Evolutionary conservation across 106 monocot genomes (phyloP).

Genomic region (Hemerocallis citrina): DNA sequence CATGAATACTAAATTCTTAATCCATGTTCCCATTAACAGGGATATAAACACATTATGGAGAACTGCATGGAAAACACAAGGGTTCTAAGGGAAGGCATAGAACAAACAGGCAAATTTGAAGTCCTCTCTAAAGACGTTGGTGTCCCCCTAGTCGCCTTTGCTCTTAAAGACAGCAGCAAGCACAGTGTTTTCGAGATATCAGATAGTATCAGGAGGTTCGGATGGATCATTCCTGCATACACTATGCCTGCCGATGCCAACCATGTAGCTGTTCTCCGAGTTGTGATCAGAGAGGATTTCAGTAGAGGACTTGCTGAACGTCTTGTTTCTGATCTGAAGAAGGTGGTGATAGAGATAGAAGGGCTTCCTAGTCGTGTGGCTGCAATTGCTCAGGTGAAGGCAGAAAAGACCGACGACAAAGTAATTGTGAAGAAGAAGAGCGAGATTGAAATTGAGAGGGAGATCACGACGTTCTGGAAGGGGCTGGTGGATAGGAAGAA

Average conservation of each 20-base stretch:
- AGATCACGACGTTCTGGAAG: slow-evolving; percentile 32
- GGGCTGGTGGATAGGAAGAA: slow-evolving; percentile 32
- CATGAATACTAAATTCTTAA: neutral
- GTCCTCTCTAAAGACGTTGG: slow-evolving; percentile 73
- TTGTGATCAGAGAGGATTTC: slow-evolving; percentile 88
- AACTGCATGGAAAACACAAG: slow-evolving; percentile 72
- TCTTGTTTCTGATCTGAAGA: slow-evolving; percentile 42
- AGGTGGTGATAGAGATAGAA: slow-evolving; percentile 50
- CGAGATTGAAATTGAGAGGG: slow-evolving; percentile 19
- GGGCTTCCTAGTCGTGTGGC: slow-evolving; percentile 5
- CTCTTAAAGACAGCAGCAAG: slow-evolving; percentile 51
- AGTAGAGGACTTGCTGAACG: slow-evolving; percentile 68
- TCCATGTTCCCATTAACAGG: slow-evolving; percentile 22
- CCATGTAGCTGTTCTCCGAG: slow-evolving; percentile 62
- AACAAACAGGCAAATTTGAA: slow-evolving; percentile 47
- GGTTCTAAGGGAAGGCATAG: slow-evolving; percentile 43
- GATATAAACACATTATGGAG: slow-evolving; percentile 75
- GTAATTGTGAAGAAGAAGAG: slow-evolving; percentile 38
- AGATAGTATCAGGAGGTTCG: slow-evolving; percentile 50
- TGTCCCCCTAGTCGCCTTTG: slow-evolving; percentile 73
- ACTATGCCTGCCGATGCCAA: slow-evolving; percentile 75
- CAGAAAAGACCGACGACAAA: neutral
- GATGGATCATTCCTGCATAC: slow-evolving; percentile 94
- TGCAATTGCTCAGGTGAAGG: neutral
- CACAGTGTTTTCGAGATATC: slow-evolving; percentile 61